Evolutionary conservation across 352 stramenopile species (phyloP), one percentile per base, ranked within the genome.

Genomic region (Globisporangium nunn): DNA sequence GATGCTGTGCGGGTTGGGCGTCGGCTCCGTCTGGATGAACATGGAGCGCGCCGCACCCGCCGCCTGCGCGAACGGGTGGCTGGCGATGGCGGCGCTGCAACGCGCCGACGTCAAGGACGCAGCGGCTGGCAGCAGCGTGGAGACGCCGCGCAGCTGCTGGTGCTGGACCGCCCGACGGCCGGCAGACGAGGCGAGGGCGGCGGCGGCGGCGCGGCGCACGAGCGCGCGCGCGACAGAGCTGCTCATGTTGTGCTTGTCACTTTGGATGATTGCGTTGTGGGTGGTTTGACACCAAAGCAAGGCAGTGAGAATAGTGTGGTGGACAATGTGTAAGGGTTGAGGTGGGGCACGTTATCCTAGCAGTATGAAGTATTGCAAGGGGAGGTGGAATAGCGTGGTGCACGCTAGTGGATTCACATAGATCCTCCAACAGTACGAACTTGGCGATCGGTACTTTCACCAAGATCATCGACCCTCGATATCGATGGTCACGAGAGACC

Each of bases 21-120:
- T 99, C 39, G 88, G 70, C 68, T 98, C 95, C 41, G 96, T 99
- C 81, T 99, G 92, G 70, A 99, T 98, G 78, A 99, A 99, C 66
- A 99, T 94, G 62, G 93, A 72, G 72, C 93, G 68, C 61, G 79
- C 40, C 39, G 89, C 66, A 59, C 81, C 81, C 3, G 41, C 18
- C 29, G 58, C 8, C 18, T 37, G 37, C 1, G 35, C 44, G 51
- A 63, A 63, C 51, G 58, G 58, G 23, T 35, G 31, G 28, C 33
- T 8, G 39, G 18, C 48, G 28, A 31, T 37, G 35, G 54, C 30
- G 1, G 47, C 58, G 37, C 18, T 4, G 28, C 31, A 23, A 15
- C 44, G 52, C 33, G 44, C n/a, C 15, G 41, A 43, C 23, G 23
- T 23, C 23, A 23, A 23, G 23, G 23, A 23, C 37, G 37, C 37